A percentile compares a stretch with the other conserved stretches of the same genome.
Evolutionary conservation across 345 rosid species (phyloP).

Genomic region (Syzygium aromaticum): DNA sequence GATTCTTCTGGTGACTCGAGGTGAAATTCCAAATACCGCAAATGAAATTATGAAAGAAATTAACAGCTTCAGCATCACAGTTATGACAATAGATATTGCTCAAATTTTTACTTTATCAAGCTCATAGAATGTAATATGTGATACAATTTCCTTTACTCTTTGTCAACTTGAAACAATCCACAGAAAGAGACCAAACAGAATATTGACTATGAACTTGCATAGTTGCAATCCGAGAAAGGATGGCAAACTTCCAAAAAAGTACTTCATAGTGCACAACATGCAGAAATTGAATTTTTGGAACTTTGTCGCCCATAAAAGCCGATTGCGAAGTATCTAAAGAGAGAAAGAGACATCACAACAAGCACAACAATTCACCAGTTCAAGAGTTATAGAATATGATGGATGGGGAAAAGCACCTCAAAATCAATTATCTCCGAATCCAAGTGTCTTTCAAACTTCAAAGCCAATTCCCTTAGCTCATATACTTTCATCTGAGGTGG

Average conservation of each 20-base stretch:
- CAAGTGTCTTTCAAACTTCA: conserved; percentile 92
- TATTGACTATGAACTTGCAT: not conserved
- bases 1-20: not conserved
- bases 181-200: not conserved
- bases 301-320: not conserved
- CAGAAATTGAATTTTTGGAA: not conserved
- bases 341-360: not conserved
- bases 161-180: not conserved
- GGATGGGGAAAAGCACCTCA: conserved; percentile 30
- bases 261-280: not conserved
- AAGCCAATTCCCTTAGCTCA: conserved; percentile 55
- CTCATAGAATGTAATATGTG: not conserved
- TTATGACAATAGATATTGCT: not conserved
- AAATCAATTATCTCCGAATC: conserved; percentile 87
- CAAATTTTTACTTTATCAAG: not conserved
- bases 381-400: not conserved
- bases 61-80: not conserved
- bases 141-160: not conserved
- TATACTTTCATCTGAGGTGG: conserved; percentile 93
- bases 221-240: not conserved
- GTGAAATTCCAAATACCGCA: not conserved
- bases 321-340: not conserved
- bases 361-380: not conserved
- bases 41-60: not conserved
- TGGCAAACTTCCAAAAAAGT: not conserved